phyloP scores from a whole-genome alignment of 2,329 filamentous ascomycete genomes.

The Mariannaea sp. region DNA sequence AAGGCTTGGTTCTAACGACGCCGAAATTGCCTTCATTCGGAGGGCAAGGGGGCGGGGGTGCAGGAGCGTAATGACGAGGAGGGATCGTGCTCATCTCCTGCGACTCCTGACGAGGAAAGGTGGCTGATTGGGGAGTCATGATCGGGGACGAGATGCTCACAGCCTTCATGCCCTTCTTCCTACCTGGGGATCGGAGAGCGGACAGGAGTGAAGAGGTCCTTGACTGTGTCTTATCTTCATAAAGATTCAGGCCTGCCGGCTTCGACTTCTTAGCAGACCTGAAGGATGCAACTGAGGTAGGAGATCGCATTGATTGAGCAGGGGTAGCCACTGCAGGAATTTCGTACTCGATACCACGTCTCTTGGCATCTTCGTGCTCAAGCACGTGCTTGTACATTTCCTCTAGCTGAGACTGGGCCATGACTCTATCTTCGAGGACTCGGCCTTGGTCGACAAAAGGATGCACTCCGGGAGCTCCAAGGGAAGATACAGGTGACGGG shows the following conservation, averaged over 20 bases:
- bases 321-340: conserved; percentile 44
- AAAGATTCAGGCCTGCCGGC: conserved; percentile 56
- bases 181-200: conserved; percentile 61
- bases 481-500: conserved; percentile 53
- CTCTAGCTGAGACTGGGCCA: conserved; percentile 83
- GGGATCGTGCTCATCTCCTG: conserved; percentile 63
- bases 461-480: conserved; percentile 62
- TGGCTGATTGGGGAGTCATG: conserved; percentile 65
- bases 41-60: conserved; percentile 62
- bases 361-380: conserved; percentile 78
- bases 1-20: conserved; percentile 19
- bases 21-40: conserved; percentile 49
- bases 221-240: conserved; percentile 57
- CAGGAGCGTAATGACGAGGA: conserved; percentile 62
- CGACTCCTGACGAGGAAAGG: conserved; percentile 59
- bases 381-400: conserved; percentile 90
- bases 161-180: conserved; percentile 56
- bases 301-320: conserved; percentile 34
- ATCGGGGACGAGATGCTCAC: conserved; percentile 68
- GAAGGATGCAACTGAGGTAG: conserved; percentile 38
- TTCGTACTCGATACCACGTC: conserved; percentile 57
- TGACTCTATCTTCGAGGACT: conserved; percentile 73
- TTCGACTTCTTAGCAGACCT: conserved; percentile 51
- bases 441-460: conserved; percentile 77
- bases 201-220: conserved; percentile 64